A percentile compares a stretch with the other conserved stretches of the same genome.
Evolutionary conservation across 2,329 filamentous ascomycete species (phyloP).

Genomic region (Ophiostoma sp.): DNA sequence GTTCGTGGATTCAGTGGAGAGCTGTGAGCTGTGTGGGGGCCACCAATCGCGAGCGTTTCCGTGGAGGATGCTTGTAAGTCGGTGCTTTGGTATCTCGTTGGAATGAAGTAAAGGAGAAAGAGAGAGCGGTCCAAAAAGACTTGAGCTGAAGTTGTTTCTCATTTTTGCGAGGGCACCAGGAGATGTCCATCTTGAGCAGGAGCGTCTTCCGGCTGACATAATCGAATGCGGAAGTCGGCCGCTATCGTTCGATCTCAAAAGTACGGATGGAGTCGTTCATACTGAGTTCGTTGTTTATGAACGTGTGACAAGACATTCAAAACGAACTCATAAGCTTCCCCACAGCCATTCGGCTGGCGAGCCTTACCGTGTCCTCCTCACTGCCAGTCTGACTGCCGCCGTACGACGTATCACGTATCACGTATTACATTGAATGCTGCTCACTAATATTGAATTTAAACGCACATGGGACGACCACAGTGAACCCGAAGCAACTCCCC

Average conservation of each 20-base stretch:
- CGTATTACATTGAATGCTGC: not conserved
- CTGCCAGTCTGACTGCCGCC: not conserved
- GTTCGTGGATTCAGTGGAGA: not conserved
- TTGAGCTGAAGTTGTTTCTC: not conserved
- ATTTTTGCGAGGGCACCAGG: not conserved
- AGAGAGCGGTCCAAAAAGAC: not conserved
- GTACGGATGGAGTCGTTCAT: no score
- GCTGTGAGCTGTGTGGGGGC: conserved; percentile 4
- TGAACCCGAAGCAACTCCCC: not conserved
- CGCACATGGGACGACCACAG: not conserved
- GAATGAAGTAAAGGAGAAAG: not conserved
- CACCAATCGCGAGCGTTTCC: not conserved
- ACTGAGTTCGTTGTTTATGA: not conserved
- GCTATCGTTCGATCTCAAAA: not conserved
- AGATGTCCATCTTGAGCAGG: not conserved
- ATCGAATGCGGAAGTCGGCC: not conserved
- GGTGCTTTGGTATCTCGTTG: not conserved
- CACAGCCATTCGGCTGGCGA: not conserved
- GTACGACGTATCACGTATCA: not conserved
- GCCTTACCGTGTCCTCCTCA: not conserved
- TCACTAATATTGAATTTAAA: not conserved
- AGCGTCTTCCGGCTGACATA: conserved; percentile 1
- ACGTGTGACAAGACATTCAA: not conserved
- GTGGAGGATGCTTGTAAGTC: not conserved
- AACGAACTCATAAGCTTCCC: not conserved